A percentile compares a stretch with the other conserved stretches of the same genome.
Conservation (phyloP, 306 rosid species). For the Cucurbita argyrosperma region DNA sequence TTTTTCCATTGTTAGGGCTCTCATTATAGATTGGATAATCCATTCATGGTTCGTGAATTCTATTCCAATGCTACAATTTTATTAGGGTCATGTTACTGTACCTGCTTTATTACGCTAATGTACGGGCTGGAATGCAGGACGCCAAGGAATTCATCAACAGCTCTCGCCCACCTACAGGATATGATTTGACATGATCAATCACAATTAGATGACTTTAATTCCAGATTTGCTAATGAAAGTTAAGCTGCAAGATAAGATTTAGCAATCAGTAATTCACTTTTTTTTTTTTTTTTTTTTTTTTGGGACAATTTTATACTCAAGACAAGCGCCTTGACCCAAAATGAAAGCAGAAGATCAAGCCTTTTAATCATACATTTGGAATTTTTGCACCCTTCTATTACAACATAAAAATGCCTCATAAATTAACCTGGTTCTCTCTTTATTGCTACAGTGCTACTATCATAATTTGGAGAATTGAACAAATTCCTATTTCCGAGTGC, state of each 20-base stretch:
- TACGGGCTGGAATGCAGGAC: slow-evolving; percentile 43
- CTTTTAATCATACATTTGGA: not conserved
- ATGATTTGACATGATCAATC: not conserved
- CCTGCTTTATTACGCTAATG: slow-evolving; percentile 65
- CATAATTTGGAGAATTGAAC: not conserved
- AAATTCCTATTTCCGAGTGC: not conserved
- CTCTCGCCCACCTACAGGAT: slow-evolving; percentile 82
- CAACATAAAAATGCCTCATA: not conserved
- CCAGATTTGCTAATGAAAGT: not conserved
- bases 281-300: not conserved
- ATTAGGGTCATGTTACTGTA: slow-evolving; percentile 9
- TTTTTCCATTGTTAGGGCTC: not conserved
- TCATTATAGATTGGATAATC: not conserved
- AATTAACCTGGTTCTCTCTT: not conserved
- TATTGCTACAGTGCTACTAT: not conserved
- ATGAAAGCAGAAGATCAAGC: not conserved
- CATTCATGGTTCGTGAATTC: not conserved
- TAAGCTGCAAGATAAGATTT: not conserved
- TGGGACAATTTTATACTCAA: not conserved
- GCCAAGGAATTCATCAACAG: slow-evolving; percentile 47
- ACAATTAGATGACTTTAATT: not conserved
- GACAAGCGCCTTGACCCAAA: not conserved
- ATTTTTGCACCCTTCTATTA: not conserved
- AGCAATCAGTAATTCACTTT: not conserved
- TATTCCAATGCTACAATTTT: not conserved